A percentile compares a stretch with the other conserved stretches of the same genome.
These are phyloP conservation scores for Paramyrothecium roridum DNA, from an alignment of 2,329 filamentous ascomycete genomes.

Conservation along the genomic window DNA sequence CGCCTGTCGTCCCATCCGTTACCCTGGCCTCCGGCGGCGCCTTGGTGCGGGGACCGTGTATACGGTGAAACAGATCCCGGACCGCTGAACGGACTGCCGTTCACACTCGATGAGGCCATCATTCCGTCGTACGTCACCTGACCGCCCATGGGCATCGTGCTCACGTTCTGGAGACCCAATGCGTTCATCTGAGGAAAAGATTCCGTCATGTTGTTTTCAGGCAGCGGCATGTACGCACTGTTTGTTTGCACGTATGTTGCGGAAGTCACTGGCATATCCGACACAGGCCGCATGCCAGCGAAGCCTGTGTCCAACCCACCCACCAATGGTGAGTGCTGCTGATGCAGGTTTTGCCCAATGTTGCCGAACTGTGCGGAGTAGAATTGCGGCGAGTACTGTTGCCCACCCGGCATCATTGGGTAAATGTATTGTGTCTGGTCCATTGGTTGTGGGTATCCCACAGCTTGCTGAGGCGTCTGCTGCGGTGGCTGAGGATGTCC, in stretches of 20 bases:
- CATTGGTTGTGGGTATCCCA: constrained; percentile 8
- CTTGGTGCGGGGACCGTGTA: constrained; percentile 28
- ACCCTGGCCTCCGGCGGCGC: constrained; percentile 16
- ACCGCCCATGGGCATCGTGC: constrained; percentile 16
- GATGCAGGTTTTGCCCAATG: constrained; percentile 17
- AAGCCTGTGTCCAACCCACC: constrained; percentile 21
- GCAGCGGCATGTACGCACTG: constrained; percentile 19
- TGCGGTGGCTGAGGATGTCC: constrained; percentile 1
- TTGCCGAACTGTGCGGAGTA: constrained; percentile 22
- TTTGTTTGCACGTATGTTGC: constrained; percentile 17
- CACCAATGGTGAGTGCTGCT: constrained; percentile 17
- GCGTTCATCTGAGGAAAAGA: constrained; percentile 28
- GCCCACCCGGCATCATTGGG: constrained; percentile 19
- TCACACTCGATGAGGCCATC: constrained; percentile 25
- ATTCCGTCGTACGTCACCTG: constrained; percentile 27
- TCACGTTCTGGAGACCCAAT: constrained; percentile 25
- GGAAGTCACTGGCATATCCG: constrained; percentile 17
- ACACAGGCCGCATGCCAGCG: constrained; percentile 15
- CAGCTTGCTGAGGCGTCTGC: constrained; percentile 13
- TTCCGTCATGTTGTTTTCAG: constrained; percentile 20
- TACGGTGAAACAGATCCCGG: constrained; percentile 32
- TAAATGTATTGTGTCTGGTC: constrained; percentile 18
- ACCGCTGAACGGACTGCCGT: constrained; percentile 32
- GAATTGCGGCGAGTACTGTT: constrained; percentile 16
- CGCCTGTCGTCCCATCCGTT: constrained; percentile 20